phyloP scores from a whole-genome alignment of 495 filamentous ascomycete genomes.

The Massariosphaeria phaeospora region DNA sequence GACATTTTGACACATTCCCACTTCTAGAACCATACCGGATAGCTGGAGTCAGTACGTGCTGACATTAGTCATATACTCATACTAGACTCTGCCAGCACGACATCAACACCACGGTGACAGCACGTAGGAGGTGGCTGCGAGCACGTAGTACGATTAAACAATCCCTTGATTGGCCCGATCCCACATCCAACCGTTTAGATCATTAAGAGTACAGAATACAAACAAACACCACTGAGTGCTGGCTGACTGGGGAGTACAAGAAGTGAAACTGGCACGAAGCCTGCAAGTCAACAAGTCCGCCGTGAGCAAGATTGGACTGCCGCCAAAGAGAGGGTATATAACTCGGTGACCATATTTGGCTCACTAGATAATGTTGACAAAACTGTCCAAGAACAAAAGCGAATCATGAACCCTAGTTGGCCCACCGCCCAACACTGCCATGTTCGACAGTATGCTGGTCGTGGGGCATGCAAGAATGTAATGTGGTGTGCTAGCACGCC shows the following conservation, averaged over 20 bases:
- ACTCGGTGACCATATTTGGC: conserved; percentile 5
- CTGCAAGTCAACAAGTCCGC: conserved; percentile 8
- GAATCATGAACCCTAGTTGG: conserved; percentile 6
- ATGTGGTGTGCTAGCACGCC: neutral
- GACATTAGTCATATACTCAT: too few relatives aligned
- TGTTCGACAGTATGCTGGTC: neutral
- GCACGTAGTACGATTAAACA: too few relatives aligned
- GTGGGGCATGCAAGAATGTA: conserved; percentile 1
- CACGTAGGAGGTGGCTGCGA: too few relatives aligned
- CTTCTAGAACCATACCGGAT: too few relatives aligned
- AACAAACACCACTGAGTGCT: too few relatives aligned
- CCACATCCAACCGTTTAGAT: conserved; percentile 28
- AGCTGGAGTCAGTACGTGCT: too few relatives aligned
- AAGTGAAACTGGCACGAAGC: conserved; percentile 6
- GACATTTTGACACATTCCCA: too few relatives aligned
- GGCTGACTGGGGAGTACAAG: conserved; percentile 3
- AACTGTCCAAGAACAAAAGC: neutral
- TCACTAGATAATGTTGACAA: neutral
- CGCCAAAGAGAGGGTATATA: conserved; percentile 22
- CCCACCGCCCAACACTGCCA: conserved; percentile 4
- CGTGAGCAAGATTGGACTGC: conserved; percentile 5
- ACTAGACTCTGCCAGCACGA: too few relatives aligned
- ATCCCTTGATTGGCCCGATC: neutral
- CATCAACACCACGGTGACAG: too few relatives aligned
- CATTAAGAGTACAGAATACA: conserved; percentile 21